Conservation (phyloP, 257 asterid genomes). For the Echites panduratus region DNA sequence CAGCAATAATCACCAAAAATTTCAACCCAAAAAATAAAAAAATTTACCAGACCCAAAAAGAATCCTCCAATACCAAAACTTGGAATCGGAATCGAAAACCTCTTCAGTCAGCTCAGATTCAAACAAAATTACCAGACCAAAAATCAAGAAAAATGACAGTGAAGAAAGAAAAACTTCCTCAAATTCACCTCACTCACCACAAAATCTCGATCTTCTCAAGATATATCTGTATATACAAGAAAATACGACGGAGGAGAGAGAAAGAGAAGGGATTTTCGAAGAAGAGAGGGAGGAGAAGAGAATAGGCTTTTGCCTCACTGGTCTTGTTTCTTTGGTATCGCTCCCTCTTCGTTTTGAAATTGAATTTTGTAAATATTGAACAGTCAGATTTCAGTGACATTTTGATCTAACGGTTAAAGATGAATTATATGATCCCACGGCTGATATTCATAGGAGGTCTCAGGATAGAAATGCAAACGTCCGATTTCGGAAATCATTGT, state of each 20-base stretch:
- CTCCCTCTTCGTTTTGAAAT: constrained; percentile 97
- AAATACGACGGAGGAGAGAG: constrained; percentile 18
- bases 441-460: constrained; percentile 39
- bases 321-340: constrained; percentile 26
- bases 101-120: constrained; percentile 47
- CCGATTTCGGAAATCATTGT: constrained; percentile 18
- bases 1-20: constrained; percentile 19
- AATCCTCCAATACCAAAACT: constrained; percentile 10
- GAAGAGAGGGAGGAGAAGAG: constrained; percentile 17
- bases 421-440: constrained; percentile 34
- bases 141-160: constrained; percentile 17
- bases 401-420: constrained; percentile 35
- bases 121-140: constrained; percentile 17
- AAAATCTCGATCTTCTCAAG: constrained; percentile 21
- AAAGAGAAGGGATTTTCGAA: constrained; percentile 25
- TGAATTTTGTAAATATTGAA: constrained; percentile 60
- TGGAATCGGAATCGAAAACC: constrained; percentile 13
- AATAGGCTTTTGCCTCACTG: constrained; percentile 23
- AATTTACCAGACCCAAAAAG: constrained; percentile 19
- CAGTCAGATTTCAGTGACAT: constrained; percentile 30
- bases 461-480: constrained; percentile 18
- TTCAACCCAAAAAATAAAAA: constrained; percentile 5
- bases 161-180: constrained; percentile 17
- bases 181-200: constrained; percentile 22
- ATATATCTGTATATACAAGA: constrained; percentile 13